phyloP scores from a whole-genome alignment of 305 asterid species.

The Ajuga reptans region DNA sequence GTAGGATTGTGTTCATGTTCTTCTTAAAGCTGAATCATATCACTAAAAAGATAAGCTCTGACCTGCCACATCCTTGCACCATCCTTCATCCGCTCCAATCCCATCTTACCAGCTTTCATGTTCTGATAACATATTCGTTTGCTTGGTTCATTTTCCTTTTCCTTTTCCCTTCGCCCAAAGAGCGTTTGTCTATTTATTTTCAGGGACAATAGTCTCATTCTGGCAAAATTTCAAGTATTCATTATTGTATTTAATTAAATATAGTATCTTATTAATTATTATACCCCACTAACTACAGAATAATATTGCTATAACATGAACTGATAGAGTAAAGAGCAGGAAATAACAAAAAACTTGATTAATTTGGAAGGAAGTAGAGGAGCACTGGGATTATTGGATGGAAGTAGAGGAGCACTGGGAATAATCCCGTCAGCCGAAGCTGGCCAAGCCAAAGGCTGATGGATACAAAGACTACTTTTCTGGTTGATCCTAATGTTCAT shows the following conservation, averaged over 20 bases:
- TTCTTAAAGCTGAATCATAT: neutral
- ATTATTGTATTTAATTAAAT: neutral
- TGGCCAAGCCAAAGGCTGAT: too few species aligned
- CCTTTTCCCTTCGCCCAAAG: neutral
- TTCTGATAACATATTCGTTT: neutral
- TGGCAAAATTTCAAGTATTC: neutral
- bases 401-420: too few species aligned
- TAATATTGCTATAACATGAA: neutral
- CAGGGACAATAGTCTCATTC: neutral
- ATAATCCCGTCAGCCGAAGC: too few species aligned
- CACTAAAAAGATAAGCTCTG: neutral
- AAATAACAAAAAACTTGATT: too few species aligned
- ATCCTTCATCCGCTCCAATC: neutral
- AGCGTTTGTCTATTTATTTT: neutral
- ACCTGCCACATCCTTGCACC: neutral
- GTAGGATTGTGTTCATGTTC: neutral
- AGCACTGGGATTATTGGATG: too few species aligned
- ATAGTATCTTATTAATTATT: neutral
- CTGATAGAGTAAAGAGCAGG: too few species aligned
- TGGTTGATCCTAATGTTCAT: too few species aligned
- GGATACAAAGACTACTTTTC: too few species aligned
- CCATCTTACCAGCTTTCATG: neutral
- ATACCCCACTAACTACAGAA: neutral
- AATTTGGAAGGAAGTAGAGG: too few species aligned
- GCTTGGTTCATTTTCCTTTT: neutral